phyloP scores from a whole-genome alignment of 2,329 filamentous ascomycete species.

The Diaporthe helianthi region DNA sequence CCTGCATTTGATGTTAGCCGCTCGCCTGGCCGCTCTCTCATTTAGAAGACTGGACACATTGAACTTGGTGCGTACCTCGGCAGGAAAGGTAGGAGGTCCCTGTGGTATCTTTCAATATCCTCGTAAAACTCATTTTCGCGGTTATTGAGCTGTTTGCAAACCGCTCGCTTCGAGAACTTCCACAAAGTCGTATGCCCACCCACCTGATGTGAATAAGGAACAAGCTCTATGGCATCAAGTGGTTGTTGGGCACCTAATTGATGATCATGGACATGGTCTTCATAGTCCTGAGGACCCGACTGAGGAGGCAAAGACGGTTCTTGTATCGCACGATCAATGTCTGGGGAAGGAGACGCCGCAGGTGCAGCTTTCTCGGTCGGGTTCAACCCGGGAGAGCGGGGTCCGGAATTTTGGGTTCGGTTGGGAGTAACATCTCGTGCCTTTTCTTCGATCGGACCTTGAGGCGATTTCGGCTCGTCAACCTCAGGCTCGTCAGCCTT shows the following conservation, averaged over 20 bases:
- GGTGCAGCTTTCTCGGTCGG: not conserved
- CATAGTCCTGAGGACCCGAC: conserved; percentile 52
- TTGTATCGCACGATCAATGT: conserved; percentile 43
- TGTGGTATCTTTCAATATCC: conserved; percentile 88
- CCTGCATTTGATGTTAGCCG: conserved; percentile 54
- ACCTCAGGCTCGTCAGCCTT: conserved; percentile 61
- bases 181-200: conserved; percentile 96
- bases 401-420: conserved; percentile 10
- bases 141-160: conserved; percentile 98
- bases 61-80: conserved; percentile 68
- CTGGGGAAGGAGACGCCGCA: conserved; percentile 34
- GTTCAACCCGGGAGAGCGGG: conserved; percentile 28
- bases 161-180: conserved; percentile 91
- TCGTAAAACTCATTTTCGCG: conserved; percentile 99
- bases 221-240: conserved; percentile 90
- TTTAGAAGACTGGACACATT: not conserved
- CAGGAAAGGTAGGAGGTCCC: conserved; percentile 87
- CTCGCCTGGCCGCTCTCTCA: not conserved
- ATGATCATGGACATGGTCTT: conserved; percentile 58
- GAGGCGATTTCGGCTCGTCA: conserved; percentile 39
- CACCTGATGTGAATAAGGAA: conserved; percentile 97
- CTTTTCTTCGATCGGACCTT: conserved; percentile 46
- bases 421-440: conserved; percentile 29
- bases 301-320: conserved; percentile 45
- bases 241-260: conserved; percentile 64